Conservation (phyloP, 2,329 filamentous ascomycete species). For the Trichoderma atroviride region DNA sequence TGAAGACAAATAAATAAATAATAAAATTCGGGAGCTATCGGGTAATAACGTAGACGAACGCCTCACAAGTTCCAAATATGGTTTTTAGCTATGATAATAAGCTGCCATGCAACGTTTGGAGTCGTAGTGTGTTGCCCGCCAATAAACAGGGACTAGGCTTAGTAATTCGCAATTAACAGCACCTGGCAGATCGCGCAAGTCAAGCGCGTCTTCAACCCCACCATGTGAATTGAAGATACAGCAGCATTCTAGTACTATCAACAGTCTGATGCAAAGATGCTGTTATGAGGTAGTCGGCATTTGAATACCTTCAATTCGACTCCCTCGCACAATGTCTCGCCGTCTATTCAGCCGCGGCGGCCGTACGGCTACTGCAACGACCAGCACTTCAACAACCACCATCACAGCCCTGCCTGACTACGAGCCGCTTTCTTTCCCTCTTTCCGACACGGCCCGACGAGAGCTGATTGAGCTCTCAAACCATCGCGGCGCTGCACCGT, state of each 20-base stretch:
- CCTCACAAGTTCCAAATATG: background rate
- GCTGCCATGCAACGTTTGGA: background rate
- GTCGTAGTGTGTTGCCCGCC: background rate
- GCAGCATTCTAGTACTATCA: background rate
- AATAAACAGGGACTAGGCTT: background rate
- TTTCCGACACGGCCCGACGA: slow-evolving; percentile 44
- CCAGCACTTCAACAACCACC: slow-evolving; percentile 32
- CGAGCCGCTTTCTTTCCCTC: slow-evolving; percentile 51
- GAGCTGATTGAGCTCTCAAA: slow-evolving; percentile 49
- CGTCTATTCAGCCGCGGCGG: slow-evolving; percentile 37
- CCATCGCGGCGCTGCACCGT: slow-evolving; percentile 45
- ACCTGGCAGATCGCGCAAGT: background rate
- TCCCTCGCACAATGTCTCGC: slow-evolving; percentile 37
- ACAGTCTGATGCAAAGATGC: background rate
- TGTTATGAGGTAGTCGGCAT: background rate
- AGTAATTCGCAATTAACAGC: background rate
- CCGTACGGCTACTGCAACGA: slow-evolving; percentile 26
- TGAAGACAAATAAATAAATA: background rate
- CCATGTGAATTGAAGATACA: background rate
- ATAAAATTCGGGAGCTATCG: background rate
- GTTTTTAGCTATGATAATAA: background rate
- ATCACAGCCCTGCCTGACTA: slow-evolving; percentile 49
- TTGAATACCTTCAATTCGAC: background rate
- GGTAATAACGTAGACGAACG: background rate
- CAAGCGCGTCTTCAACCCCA: slow-evolving; percentile 20